Evolutionary conservation across 169 alveolate genomes (phyloP).

Genomic region (Miamiensis avidus): DNA sequence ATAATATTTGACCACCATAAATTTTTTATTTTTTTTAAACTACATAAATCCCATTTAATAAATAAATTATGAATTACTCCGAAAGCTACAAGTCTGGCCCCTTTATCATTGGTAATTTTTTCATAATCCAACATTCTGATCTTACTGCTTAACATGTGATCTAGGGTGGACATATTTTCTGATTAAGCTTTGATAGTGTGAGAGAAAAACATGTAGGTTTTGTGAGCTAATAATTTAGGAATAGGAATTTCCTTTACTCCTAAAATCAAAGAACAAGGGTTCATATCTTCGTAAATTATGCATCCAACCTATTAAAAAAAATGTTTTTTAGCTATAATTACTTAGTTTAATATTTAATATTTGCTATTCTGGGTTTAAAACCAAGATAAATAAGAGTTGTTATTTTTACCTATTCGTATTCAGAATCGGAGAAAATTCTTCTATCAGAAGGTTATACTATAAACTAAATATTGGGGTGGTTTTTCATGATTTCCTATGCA

Average conservation of each 20-base stretch:
- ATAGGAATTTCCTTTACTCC: constrained; percentile 79
- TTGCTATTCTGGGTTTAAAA: too few species aligned
- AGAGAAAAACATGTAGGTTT: constrained; percentile 72
- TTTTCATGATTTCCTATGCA: constrained; percentile 38
- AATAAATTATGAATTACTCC: constrained; percentile 25
- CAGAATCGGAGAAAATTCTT: constrained; percentile 68
- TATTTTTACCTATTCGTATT: constrained; percentile 38
- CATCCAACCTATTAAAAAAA: constrained; percentile 20
- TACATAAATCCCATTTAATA: too few species aligned
- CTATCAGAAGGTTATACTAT: constrained; percentile 68
- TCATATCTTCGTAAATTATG: constrained; percentile 57
- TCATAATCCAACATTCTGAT: constrained; percentile 75
- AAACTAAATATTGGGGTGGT: constrained; percentile 52
- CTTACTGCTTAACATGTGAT: constrained; percentile 56
- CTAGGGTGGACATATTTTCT: constrained; percentile 69
- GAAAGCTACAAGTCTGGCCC: constrained; percentile 65
- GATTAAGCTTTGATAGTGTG: constrained; percentile 73
- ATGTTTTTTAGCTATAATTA: too few species aligned
- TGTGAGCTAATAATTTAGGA: constrained; percentile 45
- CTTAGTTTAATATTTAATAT: too few species aligned
- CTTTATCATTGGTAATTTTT: constrained; percentile 54
- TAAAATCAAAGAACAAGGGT: constrained; percentile 55
- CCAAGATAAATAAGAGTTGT: too few species aligned
- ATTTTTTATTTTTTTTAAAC: too few species aligned
- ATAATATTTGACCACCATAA: too few species aligned